Base-by-base conservation (phyloP, 2,329 filamentous ascomycete genomes). In the Diplodia corticola region DNA sequence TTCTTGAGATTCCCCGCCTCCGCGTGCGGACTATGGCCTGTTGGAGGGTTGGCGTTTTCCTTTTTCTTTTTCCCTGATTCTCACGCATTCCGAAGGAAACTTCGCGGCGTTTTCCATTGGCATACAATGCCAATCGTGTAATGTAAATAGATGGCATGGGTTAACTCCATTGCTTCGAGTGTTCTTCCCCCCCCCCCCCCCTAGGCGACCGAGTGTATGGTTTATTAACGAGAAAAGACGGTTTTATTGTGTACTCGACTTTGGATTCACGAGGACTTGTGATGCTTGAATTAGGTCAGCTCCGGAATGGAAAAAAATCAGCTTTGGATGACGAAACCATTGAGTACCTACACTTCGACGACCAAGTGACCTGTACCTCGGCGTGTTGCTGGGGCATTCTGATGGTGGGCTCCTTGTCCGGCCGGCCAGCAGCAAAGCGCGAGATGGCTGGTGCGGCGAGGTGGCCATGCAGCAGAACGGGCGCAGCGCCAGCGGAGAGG, bases 201-300 rank as follows among this genome's bases (percentile, higher is more conserved):
- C 44, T 61, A 61, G 33, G 57, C 55, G 55, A 59, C 48, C 30
- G 37, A 46, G 55, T 44, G n/a, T 49, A 61, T 35, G 57, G 24
- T 61, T 49, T 61, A 49, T 49, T 61, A 44, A 61, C 35, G 57
- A 61, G 40, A 49, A 60, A 54, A 49, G 57, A 61, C 28, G 57
- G 44, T 17, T 61, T 35, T 26, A 49, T 54, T 54, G 10, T 61
- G n/a, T 35, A 26, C 9, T 35, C n/a, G 24, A 46, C 7, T 13
- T 30, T 28, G 55, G n/a, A 28, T n/a, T 20, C 20, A 49, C 22
- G 26, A 44, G 40, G 57, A 28, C 57, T 35, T 48, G 26, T 24
- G 44, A 61, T 44, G 37, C 44, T 59, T 17, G 9, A 12, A 44
- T 12, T 44, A 7, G 37, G 53, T 57, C 44, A 57, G 53, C 53